Percentiles rank a stretch among this genome's conserved stretches.
Conservation (phyloP, 73 alveolate genomes). For the Paramecium pentaurelia region DNA sequence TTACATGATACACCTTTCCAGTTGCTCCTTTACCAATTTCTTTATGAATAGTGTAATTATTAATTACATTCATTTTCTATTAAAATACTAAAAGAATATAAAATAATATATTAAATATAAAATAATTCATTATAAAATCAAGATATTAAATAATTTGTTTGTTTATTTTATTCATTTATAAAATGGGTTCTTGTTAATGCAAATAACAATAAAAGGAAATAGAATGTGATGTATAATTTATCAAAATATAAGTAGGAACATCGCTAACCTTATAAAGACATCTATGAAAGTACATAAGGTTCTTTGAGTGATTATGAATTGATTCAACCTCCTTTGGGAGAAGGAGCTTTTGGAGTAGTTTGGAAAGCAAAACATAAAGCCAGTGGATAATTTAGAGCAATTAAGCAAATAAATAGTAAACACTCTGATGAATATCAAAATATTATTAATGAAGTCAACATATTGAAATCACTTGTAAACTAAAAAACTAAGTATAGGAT, state of each 20-base stretch:
- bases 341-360: slow-evolving; percentile 83
- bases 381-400: slow-evolving; percentile 72
- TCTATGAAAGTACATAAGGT: neutral
- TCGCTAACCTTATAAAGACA: neutral
- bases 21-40: neutral
- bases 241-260: neutral
- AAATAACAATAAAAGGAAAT: neutral
- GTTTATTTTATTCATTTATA: neutral
- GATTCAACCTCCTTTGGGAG: neutral
- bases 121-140: neutral
- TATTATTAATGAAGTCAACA: slow-evolving; percentile 70
- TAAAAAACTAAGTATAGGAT: slow-evolving; percentile 64
- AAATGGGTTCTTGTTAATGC: neutral
- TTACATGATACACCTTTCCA: neutral
- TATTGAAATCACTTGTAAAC: slow-evolving; percentile 73
- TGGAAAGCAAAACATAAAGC: slow-evolving; percentile 81
- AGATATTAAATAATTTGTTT: neutral
- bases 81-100: neutral
- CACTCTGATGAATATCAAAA: slow-evolving; percentile 20
- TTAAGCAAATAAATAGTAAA: slow-evolving; percentile 84
- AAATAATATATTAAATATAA: too few relatives aligned
- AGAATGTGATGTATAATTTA: neutral
- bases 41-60: neutral
- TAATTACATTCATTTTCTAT: neutral
- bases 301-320: neutral